A percentile compares a stretch with the other conserved stretches of the same genome.
Conservation (phyloP, 1,284 basidiomycete species). For the Schizophyllum amplum region DNA sequence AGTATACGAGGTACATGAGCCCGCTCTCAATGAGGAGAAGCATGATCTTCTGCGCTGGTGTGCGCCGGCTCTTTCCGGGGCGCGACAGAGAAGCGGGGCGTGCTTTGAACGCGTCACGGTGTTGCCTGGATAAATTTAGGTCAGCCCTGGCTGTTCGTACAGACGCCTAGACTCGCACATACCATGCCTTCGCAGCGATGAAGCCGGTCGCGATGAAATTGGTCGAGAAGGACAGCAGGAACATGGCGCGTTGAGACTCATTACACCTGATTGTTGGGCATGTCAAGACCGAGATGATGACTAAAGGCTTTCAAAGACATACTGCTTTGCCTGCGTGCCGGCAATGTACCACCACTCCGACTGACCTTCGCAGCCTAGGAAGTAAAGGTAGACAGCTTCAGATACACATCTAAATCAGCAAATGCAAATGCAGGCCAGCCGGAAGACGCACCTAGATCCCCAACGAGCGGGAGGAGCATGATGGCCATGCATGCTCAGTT, state of each 20-base stretch:
- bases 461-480: slow-evolving; percentile 1
- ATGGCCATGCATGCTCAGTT: neutral
- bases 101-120: neutral
- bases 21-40: slow-evolving; percentile 9
- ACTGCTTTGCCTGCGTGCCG: slow-evolving; percentile 1
- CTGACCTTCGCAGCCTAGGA: neutral
- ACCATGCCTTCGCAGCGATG: slow-evolving; percentile 7
- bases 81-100: neutral
- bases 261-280: neutral
- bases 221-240: neutral
- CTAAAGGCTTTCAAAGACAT: neutral
- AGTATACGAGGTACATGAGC: slow-evolving; percentile 8
- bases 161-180: neutral
- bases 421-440: too few relatives aligned
- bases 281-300: slow-evolving; percentile 3
- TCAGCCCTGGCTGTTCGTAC: neutral
- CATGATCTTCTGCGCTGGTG: slow-evolving; percentile 5
- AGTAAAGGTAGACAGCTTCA: slow-evolving; percentile 1
- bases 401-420: neutral
- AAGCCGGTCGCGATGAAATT: slow-evolving; percentile 6
- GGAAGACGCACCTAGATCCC: neutral
- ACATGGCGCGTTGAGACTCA: neutral
- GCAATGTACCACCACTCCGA: slow-evolving; percentile 1
- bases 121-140: slow-evolving; percentile 3
- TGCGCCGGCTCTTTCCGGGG: neutral